phyloP scores from a whole-genome alignment of 164 flowering plant species.

The Magnolia changhungtana region DNA sequence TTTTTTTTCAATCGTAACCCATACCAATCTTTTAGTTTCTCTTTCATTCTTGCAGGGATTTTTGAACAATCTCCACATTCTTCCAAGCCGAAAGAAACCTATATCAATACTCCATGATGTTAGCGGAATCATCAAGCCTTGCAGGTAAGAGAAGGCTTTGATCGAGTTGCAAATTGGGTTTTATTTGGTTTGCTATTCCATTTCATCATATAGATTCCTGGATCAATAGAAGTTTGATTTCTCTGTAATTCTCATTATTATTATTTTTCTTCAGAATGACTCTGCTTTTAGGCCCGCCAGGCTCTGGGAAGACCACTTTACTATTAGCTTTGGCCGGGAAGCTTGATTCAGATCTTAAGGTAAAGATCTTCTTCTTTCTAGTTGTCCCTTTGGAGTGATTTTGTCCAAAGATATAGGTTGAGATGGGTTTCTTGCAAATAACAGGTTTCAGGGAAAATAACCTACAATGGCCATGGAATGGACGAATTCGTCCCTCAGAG shows the following conservation, averaged over 20 bases:
- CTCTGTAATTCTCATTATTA: not conserved
- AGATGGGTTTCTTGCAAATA: not conserved
- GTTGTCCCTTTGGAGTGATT: not conserved
- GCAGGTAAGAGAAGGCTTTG: conserved; percentile 1
- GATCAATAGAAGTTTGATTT: not conserved
- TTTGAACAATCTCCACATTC: conserved; percentile 8
- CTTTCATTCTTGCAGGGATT: not conserved
- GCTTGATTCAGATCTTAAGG: conserved; percentile 44
- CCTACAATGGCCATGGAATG: conserved; percentile 65
- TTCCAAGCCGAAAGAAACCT: conserved; percentile 8
- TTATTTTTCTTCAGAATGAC: conserved; percentile 28
- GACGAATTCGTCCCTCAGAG: conserved; percentile 69
- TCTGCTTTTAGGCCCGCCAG: conserved; percentile 38
- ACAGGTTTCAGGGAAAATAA: conserved; percentile 50
- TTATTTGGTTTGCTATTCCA: not conserved
- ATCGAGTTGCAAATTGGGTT: not conserved
- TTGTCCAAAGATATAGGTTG: not conserved
- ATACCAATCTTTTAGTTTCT: not conserved
- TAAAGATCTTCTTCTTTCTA: conserved; percentile 3
- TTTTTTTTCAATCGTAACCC: too few relatives aligned
- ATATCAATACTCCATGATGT: conserved; percentile 4
- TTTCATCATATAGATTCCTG: not conserved
- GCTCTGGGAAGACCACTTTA: conserved; percentile 31
- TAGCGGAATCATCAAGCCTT: conserved; percentile 15
- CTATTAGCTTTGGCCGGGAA: conserved; percentile 39